Evolutionary conservation across 2,329 filamentous ascomycete genomes (phyloP).

Genomic region (Paraphaeosphaeria minitans): DNA sequence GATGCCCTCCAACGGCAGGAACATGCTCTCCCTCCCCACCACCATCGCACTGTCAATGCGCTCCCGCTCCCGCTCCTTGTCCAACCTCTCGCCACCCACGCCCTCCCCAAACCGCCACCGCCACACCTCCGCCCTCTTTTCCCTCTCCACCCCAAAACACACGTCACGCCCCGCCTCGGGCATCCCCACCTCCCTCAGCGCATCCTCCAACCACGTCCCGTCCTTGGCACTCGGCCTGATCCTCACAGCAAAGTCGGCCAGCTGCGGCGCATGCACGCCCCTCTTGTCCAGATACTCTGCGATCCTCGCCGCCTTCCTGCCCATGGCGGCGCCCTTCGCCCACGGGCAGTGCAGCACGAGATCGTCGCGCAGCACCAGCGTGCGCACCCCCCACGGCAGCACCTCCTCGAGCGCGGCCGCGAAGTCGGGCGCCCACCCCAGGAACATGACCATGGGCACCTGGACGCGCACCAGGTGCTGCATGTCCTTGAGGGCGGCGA

Average conservation of each 20-base stretch:
- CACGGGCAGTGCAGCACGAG: slow-evolving; percentile 28
- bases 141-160: slow-evolving; percentile 10
- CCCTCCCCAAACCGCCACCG: slow-evolving; percentile 24
- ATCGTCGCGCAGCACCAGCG: slow-evolving; percentile 28
- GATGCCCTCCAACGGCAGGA: slow-evolving; percentile 6
- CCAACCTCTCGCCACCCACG: slow-evolving; percentile 6
- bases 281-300: slow-evolving; percentile 25
- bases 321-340: slow-evolving; percentile 22
- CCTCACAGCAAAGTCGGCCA: slow-evolving; percentile 21
- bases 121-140: slow-evolving; percentile 25
- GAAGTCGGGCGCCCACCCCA: slow-evolving; percentile 29
- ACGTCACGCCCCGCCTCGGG: slow-evolving; percentile 16
- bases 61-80: slow-evolving; percentile 7
- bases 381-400: slow-evolving; percentile 18
- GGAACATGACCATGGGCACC: slow-evolving; percentile 29
- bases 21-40: slow-evolving; percentile 10
- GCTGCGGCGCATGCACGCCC: slow-evolving; percentile 19
- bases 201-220: slow-evolving; percentile 20
- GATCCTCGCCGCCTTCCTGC: slow-evolving; percentile 24
- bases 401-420: slow-evolving; percentile 26
- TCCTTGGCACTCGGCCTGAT: slow-evolving; percentile 20
- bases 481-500: slow-evolving; percentile 28
- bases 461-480: slow-evolving; percentile 20
- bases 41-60: slow-evolving; percentile 18
- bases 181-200: slow-evolving; percentile 19